These are phyloP conservation scores for Populus deltoides DNA, from an alignment of 345 rosid genomes.

Conservation along the genomic window DNA sequence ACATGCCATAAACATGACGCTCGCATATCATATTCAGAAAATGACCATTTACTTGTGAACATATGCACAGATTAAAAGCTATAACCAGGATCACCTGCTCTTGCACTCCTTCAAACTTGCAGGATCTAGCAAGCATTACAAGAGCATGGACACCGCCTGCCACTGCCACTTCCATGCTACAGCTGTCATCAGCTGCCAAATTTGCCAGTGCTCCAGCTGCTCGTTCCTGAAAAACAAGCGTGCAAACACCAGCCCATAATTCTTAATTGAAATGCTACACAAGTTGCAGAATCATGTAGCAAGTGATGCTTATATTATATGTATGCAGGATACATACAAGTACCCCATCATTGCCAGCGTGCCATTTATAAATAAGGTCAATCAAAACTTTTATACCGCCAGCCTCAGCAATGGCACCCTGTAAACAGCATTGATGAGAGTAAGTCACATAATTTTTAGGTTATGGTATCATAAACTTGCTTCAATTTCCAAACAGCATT, in stretches of 20 bases:
- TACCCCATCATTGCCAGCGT: constrained; percentile 25
- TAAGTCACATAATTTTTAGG: not conserved
- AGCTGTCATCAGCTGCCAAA: constrained; percentile 40
- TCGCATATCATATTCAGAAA: not conserved
- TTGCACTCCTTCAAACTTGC: constrained; percentile 37
- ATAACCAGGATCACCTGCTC: constrained; percentile 34
- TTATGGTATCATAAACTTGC: too few relatives aligned
- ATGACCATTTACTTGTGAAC: not conserved
- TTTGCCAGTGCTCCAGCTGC: constrained; percentile 47
- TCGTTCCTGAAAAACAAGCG: constrained; percentile 32
- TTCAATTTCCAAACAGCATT: not conserved
- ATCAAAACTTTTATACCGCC: constrained; percentile 39
- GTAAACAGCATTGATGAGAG: constrained; percentile 7
- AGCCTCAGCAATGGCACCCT: constrained; percentile 40
- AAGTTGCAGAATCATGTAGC: not conserved
- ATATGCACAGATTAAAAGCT: not conserved
- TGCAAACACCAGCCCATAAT: not conserved
- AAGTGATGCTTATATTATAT: not conserved
- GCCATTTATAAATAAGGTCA: constrained; percentile 38
- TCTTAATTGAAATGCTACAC: not conserved
- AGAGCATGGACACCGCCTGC: constrained; percentile 35
- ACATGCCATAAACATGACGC: not conserved
- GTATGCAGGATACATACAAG: constrained; percentile 26
- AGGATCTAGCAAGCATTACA: constrained; percentile 32
- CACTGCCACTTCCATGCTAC: constrained; percentile 30